Evolutionary conservation across 495 filamentous ascomycete genomes (phyloP).

Genomic region (Podospora bellae-mahoneyi): DNA sequence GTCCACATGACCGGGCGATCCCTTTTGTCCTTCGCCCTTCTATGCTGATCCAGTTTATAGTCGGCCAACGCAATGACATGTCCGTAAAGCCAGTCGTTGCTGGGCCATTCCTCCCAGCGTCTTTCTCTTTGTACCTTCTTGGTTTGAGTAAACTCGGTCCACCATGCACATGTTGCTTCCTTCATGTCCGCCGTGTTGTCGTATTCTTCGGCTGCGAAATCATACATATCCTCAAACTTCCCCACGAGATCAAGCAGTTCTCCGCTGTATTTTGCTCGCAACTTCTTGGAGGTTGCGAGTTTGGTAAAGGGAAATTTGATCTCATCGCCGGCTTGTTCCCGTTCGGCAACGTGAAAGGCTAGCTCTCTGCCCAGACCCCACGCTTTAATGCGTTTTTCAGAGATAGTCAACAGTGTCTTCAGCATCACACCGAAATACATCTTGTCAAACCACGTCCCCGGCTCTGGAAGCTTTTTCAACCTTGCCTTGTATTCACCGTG

Average conservation of each 20-base stretch:
- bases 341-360: neutral
- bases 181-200: neutral
- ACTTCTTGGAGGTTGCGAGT: neutral
- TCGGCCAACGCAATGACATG: slow-evolving; percentile 14
- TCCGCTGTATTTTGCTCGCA: neutral
- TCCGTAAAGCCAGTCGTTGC: slow-evolving; percentile 14
- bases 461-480: slow-evolving; percentile 1
- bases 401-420: neutral
- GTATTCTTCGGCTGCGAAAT: neutral
- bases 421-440: neutral
- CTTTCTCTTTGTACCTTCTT: too few species aligned
- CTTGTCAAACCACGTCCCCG: slow-evolving; percentile 16
- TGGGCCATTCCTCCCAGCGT: neutral
- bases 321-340: neutral
- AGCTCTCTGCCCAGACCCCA: neutral
- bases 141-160: too few species aligned
- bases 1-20: neutral
- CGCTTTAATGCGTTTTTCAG: neutral
- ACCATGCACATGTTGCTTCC: too few species aligned
- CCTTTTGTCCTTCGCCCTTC: neutral
- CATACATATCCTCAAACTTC: neutral
- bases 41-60: neutral
- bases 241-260: neutral
- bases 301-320: neutral
- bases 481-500: neutral